Percentiles rank a stretch among this genome's conserved stretches.
These are phyloP conservation scores for Sordariomycetes sp. DNA, from an alignment of 2,329 filamentous ascomycete genomes.

Conservation along the genomic window DNA sequence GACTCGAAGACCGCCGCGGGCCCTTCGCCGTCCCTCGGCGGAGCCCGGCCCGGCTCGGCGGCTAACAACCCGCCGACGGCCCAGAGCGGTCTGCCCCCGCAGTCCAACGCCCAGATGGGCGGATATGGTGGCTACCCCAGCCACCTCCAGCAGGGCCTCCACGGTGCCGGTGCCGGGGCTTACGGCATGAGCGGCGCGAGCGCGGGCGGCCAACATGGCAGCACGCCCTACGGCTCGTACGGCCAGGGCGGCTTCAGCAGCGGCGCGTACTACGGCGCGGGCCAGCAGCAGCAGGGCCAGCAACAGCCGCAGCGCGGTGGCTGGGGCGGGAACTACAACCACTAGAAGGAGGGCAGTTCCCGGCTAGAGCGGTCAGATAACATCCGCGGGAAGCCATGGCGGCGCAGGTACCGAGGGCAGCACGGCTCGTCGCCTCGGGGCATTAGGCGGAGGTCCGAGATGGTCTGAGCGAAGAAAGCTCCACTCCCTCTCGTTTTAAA, in stretches of 20 bases:
- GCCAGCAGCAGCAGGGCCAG: conserved; percentile 27
- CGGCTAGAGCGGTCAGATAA: neutral
- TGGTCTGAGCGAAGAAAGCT: neutral
- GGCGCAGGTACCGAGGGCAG: neutral
- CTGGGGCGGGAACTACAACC: conserved; percentile 51
- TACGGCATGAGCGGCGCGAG: conserved; percentile 44
- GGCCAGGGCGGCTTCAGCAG: conserved; percentile 32
- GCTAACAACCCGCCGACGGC: conserved; percentile 38
- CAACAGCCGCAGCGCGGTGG: conserved; percentile 40
- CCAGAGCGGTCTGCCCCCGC: conserved; percentile 44
- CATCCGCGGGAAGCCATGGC: neutral
- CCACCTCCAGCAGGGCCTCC: conserved; percentile 42
- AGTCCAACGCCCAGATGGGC: conserved; percentile 44
- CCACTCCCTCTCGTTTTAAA: neutral
- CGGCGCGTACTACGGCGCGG: conserved; percentile 33
- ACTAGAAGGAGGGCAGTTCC: conserved; percentile 13
- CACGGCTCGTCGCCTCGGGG: neutral
- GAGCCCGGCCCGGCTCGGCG: conserved; percentile 47
- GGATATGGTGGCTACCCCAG: conserved; percentile 45
- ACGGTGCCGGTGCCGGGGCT: conserved; percentile 39
- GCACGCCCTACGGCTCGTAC: conserved; percentile 36
- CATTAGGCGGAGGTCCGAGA: neutral
- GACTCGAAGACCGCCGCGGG: conserved; percentile 43
- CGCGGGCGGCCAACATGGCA: conserved; percentile 39
- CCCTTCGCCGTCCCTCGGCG: conserved; percentile 44